These are phyloP conservation scores for Verticillium klebahnii DNA, from an alignment of 2,329 filamentous ascomycete species.

Conservation along the genomic window DNA sequence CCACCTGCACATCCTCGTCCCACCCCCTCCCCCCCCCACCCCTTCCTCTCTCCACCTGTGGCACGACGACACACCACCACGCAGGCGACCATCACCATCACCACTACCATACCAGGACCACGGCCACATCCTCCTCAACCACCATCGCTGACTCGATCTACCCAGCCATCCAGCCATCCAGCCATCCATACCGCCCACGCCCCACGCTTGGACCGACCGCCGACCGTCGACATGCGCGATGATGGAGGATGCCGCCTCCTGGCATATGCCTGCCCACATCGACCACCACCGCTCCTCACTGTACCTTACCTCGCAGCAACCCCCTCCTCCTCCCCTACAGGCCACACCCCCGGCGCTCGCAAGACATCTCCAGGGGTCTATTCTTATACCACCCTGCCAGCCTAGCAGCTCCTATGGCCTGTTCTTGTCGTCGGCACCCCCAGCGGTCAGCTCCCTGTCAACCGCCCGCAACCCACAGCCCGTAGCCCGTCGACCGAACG, in stretches of 20 bases:
- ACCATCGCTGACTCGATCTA: background rate
- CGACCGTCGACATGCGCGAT: background rate
- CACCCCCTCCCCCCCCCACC: background rate
- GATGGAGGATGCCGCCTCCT: background rate
- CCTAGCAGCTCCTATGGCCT: background rate
- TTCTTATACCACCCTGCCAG: background rate
- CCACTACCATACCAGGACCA: background rate
- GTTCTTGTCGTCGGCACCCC: background rate
- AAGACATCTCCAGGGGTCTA: background rate
- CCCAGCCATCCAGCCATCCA: background rate
- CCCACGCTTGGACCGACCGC: background rate
- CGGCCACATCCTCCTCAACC: background rate
- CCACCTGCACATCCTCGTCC: background rate
- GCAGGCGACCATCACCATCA: background rate
- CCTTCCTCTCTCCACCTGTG: background rate
- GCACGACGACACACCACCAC: background rate
- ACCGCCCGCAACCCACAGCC: background rate
- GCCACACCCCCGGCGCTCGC: background rate
- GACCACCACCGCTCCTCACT: background rate
- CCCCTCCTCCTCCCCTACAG: background rate
- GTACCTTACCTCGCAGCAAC: background rate
- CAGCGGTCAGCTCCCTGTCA: background rate
- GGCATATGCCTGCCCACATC: background rate
- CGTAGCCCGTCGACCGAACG: too few species aligned
- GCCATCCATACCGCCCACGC: background rate